Conservation (phyloP, 2,329 filamentous ascomycete genomes). For the Fusarium sp. region DNA sequence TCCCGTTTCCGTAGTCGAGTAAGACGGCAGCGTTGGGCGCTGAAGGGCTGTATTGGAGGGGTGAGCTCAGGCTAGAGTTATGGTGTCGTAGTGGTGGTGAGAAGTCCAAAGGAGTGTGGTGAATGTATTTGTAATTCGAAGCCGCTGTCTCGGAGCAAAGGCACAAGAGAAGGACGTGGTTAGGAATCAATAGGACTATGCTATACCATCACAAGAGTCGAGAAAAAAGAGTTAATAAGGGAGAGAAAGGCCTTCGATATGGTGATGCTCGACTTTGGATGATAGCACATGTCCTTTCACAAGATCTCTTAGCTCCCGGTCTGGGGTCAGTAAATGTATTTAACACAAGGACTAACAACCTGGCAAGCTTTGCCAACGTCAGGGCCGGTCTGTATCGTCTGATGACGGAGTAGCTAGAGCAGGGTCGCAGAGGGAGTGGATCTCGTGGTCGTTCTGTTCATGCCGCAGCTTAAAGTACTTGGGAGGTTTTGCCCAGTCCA, state of each 20-base stretch:
- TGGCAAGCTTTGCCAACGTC: conserved; percentile 39
- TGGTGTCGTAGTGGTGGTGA: conserved; percentile 36
- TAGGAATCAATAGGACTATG: conserved; percentile 29
- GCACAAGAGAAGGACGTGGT: conserved; percentile 36
- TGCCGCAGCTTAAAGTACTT: conserved; percentile 47
- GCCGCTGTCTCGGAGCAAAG: conserved; percentile 28
- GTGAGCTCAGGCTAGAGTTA: conserved; percentile 37
- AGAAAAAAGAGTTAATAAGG: conserved; percentile 15
- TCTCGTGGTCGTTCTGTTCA: conserved; percentile 43
- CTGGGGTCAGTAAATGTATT: conserved; percentile 46
- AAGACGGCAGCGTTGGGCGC: conserved; percentile 39
- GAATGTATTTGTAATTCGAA: conserved; percentile 33
- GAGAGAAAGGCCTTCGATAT: conserved; percentile 40
- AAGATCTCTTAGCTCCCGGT: conserved; percentile 45
- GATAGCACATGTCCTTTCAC: conserved; percentile 41
- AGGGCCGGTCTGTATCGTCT: conserved; percentile 47
- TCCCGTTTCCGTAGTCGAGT: conserved; percentile 46
- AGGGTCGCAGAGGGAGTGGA: conserved; percentile 46
- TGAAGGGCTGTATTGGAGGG: conserved; percentile 42
- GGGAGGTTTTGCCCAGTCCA: conserved; percentile 44
- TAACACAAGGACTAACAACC: conserved; percentile 46
- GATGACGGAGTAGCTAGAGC: conserved; percentile 46
- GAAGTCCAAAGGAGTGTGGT: conserved; percentile 43
- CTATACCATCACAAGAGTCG: conserved; percentile 22
- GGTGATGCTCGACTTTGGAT: conserved; percentile 44